These are phyloP conservation scores for Diversispora eburnea DNA, from an alignment of 192 early-diverging fungal genomes.

Conservation along the genomic window DNA sequence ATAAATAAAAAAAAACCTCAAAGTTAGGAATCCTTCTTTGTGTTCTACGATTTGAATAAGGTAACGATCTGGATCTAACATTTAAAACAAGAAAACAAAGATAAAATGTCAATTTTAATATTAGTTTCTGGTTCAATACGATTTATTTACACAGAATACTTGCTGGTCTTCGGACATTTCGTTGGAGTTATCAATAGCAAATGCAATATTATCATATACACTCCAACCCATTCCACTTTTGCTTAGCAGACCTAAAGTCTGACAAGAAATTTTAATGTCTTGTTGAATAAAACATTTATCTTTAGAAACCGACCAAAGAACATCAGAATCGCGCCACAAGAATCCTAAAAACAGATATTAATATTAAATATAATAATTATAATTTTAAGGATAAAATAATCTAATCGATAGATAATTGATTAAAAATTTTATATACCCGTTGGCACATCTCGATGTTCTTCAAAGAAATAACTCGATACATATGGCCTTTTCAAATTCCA, in stretches of 20 bases:
- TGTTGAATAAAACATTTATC: conserved; percentile 70
- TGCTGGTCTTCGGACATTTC: conserved; percentile 5
- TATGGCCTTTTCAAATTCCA: conserved; percentile 71
- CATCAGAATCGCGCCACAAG: conserved; percentile 59
- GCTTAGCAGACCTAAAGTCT: conserved; percentile 46
- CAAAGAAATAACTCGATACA: conserved; percentile 63
- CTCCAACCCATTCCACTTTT: conserved; percentile 61
- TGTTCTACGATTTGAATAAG: neutral
- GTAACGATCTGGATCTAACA: neutral
- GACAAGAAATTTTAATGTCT: conserved; percentile 47
- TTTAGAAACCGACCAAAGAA: conserved; percentile 70
- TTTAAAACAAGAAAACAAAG: too few species aligned
- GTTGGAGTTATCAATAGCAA: conserved; percentile 48
- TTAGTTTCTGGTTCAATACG: neutral
- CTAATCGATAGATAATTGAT: neutral
- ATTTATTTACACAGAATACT: neutral
- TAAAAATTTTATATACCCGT: conserved; percentile 47
- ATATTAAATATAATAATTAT: neutral
- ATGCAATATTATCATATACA: conserved; percentile 59
- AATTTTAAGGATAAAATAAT: neutral
- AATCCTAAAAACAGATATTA: conserved; percentile 46
- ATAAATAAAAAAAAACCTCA: too few species aligned
- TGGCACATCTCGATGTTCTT: conserved; percentile 65
- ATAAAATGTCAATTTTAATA: too few species aligned
- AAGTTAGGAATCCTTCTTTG: too few species aligned